Conservation (phyloP, 805 yeast species). For the Pichia rugopelliculosa region DNA sequence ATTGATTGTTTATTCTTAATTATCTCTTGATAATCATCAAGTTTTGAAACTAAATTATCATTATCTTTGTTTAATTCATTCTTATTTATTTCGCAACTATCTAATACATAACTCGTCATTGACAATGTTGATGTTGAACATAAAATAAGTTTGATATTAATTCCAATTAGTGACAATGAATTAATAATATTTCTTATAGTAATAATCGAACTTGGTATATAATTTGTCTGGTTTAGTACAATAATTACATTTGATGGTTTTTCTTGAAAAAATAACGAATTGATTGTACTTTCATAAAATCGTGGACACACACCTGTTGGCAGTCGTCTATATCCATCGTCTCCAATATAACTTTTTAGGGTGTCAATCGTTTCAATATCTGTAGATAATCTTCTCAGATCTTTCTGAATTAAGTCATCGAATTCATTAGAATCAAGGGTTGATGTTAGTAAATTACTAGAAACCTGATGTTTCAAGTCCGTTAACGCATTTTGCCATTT, state of each 20-base stretch:
- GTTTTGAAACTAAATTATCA: conserved; percentile 5
- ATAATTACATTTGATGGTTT: conserved; percentile 26
- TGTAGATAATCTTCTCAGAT: not conserved
- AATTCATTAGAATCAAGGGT: conserved; percentile 23
- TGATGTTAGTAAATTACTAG: conserved; percentile 20
- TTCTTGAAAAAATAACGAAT: conserved; percentile 16
- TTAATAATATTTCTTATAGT: conserved; percentile 25
- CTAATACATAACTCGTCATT: conserved; percentile 11
- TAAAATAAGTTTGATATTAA: conserved; percentile 21
- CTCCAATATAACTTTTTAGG: conserved; percentile 2
- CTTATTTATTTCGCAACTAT: conserved; percentile 11
- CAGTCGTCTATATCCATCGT: conserved; percentile 6
- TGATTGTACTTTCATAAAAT: conserved; percentile 25
- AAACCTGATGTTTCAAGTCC: conserved; percentile 18
- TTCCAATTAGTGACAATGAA: conserved; percentile 24
- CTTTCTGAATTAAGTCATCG: conserved; percentile 4
- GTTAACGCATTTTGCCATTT: conserved; percentile 28
- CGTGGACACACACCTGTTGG: conserved; percentile 25
- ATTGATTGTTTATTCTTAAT: not conserved
- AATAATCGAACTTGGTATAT: conserved; percentile 16
- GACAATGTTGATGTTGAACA: conserved; percentile 16
- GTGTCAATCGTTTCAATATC: conserved; percentile 1
- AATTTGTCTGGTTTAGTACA: conserved; percentile 22
- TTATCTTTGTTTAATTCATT: conserved; percentile 8
- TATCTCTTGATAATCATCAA: conserved; percentile 16